Evolutionary conservation across 83 land plant species (phyloP).

Genomic region (Larix sibirica): DNA sequence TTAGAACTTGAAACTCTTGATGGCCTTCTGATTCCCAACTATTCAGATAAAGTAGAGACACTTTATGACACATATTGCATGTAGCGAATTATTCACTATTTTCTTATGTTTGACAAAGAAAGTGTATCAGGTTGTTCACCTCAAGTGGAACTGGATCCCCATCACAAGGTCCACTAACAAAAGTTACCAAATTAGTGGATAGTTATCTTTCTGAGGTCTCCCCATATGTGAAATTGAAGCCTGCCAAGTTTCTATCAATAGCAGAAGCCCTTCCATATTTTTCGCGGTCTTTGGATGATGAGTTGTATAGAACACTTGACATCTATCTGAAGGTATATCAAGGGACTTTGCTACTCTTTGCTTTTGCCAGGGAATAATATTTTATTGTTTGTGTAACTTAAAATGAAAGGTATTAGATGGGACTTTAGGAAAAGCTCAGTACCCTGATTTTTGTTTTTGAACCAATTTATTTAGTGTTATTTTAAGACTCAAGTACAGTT

Average conservation of each 20-base stretch:
- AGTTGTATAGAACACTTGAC: constrained; percentile 79
- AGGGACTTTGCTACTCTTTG: too few species aligned
- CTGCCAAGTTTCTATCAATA: constrained; percentile 51
- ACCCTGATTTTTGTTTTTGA: too few species aligned
- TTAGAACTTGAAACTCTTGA: constrained; percentile 74
- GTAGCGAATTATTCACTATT: constrained; percentile 65
- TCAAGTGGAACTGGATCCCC: constrained; percentile 38
- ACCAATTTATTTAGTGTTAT: too few species aligned
- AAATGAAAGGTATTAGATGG: too few species aligned
- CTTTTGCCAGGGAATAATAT: too few species aligned
- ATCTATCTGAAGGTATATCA: constrained; percentile 69
- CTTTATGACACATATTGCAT: constrained; percentile 78
- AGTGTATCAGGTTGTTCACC: constrained; percentile 29
- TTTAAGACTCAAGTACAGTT: too few species aligned
- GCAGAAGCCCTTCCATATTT: constrained; percentile 69
- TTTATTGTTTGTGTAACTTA: too few species aligned
- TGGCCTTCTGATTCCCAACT: constrained; percentile 73
- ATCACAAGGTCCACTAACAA: constrained; percentile 34
- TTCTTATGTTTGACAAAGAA: constrained; percentile 29
- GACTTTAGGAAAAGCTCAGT: too few species aligned
- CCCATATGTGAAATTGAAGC: constrained; percentile 72
- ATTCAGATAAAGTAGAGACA: constrained; percentile 56
- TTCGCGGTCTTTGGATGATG: constrained; percentile 75
- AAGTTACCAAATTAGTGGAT: constrained; percentile 66
- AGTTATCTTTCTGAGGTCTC: constrained; percentile 81